These are phyloP conservation scores for Ogataea zsoltii DNA, from an alignment of 805 yeast genomes.

Conservation along the genomic window DNA sequence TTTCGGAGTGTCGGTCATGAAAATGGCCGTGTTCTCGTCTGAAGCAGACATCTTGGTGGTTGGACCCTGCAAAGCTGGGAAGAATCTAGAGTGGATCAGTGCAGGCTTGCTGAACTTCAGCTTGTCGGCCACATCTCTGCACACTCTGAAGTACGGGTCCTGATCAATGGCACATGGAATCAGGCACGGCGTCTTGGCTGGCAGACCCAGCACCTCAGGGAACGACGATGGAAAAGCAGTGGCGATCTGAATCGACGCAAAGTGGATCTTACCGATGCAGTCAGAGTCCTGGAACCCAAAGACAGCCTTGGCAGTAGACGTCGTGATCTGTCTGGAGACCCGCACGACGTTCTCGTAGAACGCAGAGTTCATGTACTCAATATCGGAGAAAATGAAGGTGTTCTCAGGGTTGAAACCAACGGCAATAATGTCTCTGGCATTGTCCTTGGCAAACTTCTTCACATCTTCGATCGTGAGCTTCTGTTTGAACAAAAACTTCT, in stretches of 20 bases:
- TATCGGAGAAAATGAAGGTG: constrained; percentile 92
- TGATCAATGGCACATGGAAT: constrained; percentile 99
- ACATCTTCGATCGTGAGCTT: constrained; percentile 88
- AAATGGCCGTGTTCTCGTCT: constrained; percentile 86
- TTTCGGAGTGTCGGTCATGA: constrained; percentile 92
- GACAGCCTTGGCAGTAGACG: constrained; percentile 95
- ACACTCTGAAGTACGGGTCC: constrained; percentile 96
- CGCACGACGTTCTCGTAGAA: constrained; percentile 94
- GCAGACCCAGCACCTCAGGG: constrained; percentile 87
- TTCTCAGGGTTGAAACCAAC: constrained; percentile 94
- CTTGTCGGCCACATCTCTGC: constrained; percentile 96
- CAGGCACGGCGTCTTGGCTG: constrained; percentile 89
- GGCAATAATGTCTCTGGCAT: constrained; percentile 90
- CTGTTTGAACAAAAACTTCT: constrained; percentile 91
- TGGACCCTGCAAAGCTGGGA: constrained; percentile 98
- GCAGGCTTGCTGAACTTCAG: constrained; percentile 89
- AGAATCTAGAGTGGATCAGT: constrained; percentile 88
- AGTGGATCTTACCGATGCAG: constrained; percentile 91
- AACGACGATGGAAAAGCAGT: constrained; percentile 95
- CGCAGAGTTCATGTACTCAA: constrained; percentile 88
- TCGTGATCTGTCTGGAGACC: constrained; percentile 90
- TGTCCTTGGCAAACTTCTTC: constrained; percentile 72
- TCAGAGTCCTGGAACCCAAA: constrained; percentile 96
- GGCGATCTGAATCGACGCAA: constrained; percentile 94
- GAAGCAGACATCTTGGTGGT: constrained; percentile 96